Evolutionary conservation across 108 stramenopile species (phyloP), one percentile per base, ranked within the genome.

Genomic region (Fragilaria crotonensis): DNA sequence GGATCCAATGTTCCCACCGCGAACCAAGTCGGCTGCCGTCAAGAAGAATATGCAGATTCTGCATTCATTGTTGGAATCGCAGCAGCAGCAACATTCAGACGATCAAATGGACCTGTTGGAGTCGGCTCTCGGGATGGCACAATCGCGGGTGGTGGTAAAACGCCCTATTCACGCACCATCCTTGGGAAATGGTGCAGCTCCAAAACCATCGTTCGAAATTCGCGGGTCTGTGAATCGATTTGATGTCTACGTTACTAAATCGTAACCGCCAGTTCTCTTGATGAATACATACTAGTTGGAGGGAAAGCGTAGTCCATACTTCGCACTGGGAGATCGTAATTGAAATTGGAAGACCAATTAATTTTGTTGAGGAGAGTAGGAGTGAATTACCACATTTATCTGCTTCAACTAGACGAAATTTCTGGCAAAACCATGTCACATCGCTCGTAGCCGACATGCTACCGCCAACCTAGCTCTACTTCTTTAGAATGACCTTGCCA

Each of bases 1-100:
- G 20, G 91, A 93, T 65, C 91, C 87, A 14, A 93, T 93, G 91
- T 93, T 93, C 59, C 91, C 91, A 7, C 77, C 85, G 1, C 61
- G 87, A 21, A 83, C 63, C 27, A 93, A 89, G 56, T 48, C 70
- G 25, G 72, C 84, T 5, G 71, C 76, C 20, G 91, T 93, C 21
- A 93, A 89, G 56, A 89, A 93, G 57, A 75, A 78, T 30, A 93
- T 93, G 91, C 60, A 76, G 31, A 75, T 93, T 52, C 65, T 93
- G 18, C 91, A 93, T 68, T 71, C 77, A 0, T 46, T 93, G 7
- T 60, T 93, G 33, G 74, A 76, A 17, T 70, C 78, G 2, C 73
- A 80, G 11, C 60, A 52, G 0, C n/a, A 23, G 17, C 33, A 56
- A 22, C 2, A 4, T 31, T 2, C 1, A n/a, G 18, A 54, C 21